Evolutionary conservation across 345 rosid species (phyloP).

Genomic region (Salix purpurea): DNA sequence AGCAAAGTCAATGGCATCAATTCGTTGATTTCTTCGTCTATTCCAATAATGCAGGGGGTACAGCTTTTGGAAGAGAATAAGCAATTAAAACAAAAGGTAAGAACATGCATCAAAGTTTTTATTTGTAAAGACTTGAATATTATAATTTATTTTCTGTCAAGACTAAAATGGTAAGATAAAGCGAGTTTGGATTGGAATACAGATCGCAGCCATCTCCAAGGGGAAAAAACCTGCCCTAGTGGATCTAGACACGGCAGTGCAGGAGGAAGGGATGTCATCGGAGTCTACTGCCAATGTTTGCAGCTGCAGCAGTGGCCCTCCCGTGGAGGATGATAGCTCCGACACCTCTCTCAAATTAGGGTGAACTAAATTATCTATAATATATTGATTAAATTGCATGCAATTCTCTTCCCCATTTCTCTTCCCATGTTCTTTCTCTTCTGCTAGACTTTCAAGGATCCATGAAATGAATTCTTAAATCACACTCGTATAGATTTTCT

Average conservation of each 20-base stretch:
- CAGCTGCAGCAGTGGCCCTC: conserved; percentile 59
- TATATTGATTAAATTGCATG: background rate
- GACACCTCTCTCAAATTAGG: conserved; percentile 26
- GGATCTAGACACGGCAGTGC: conserved; percentile 30
- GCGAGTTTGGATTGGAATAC: conserved; percentile 1
- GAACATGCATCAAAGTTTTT: background rate
- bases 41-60: conserved; percentile 41
- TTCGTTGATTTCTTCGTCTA: background rate
- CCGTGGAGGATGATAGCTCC: conserved; percentile 27
- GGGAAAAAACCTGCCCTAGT: conserved; percentile 22
- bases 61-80: conserved; percentile 52
- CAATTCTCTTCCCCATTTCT: background rate
- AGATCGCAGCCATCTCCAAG: conserved; percentile 33
- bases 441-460: background rate
- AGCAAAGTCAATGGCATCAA: background rate
- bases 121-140: background rate
- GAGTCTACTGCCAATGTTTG: conserved; percentile 51
- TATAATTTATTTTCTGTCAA: background rate
- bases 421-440: background rate
- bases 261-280: conserved; percentile 60
- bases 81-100: conserved; percentile 46
- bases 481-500: background rate
- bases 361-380: background rate
- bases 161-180: background rate
- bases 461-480: background rate